These are phyloP conservation scores for Pseudognaphalium luteoalbum DNA, from an alignment of 129 eudicot genomes.

Conservation along the genomic window DNA sequence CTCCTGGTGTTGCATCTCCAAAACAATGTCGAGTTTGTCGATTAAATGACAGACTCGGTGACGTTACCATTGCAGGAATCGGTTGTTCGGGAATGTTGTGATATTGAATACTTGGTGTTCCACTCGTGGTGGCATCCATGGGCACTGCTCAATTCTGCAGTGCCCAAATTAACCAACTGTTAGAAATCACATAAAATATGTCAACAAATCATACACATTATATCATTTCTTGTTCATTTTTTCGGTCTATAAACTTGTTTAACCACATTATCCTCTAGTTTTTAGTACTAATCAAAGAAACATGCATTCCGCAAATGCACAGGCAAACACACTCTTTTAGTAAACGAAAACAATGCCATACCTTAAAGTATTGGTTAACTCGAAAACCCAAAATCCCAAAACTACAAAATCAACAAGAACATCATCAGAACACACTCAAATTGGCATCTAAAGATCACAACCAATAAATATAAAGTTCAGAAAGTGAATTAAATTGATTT, in stretches of 20 bases:
- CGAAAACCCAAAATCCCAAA: slow-evolving; percentile 20
- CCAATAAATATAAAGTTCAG: background rate
- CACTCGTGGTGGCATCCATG: slow-evolving; percentile 96
- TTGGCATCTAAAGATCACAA: slow-evolving; percentile 6
- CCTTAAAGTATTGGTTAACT: slow-evolving; percentile 25
- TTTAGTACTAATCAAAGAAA: background rate
- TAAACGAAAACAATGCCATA: slow-evolving; percentile 9
- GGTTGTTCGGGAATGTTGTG: slow-evolving; percentile 75
- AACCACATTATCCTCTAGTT: slow-evolving; percentile 1
- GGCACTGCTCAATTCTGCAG: slow-evolving; percentile 91
- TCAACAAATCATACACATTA: slow-evolving; percentile 27
- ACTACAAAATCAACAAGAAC: slow-evolving; percentile 32
- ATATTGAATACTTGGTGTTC: slow-evolving; percentile 67
- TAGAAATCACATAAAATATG: slow-evolving; percentile 38
- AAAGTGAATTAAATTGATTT: slow-evolving; percentile 10
- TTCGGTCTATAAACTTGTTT: background rate
- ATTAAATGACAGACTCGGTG: slow-evolving; percentile 45
- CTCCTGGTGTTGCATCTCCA: slow-evolving; percentile 83
- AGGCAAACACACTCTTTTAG: background rate
- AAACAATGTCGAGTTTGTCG: slow-evolving; percentile 85
- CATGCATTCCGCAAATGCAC: background rate
- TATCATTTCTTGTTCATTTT: background rate
- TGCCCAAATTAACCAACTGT: slow-evolving; percentile 69
- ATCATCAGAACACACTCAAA: slow-evolving; percentile 13
- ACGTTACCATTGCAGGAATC: slow-evolving; percentile 34